Conservation (phyloP, 768 basidiomycete species). For the Suillus subaureus region DNA sequence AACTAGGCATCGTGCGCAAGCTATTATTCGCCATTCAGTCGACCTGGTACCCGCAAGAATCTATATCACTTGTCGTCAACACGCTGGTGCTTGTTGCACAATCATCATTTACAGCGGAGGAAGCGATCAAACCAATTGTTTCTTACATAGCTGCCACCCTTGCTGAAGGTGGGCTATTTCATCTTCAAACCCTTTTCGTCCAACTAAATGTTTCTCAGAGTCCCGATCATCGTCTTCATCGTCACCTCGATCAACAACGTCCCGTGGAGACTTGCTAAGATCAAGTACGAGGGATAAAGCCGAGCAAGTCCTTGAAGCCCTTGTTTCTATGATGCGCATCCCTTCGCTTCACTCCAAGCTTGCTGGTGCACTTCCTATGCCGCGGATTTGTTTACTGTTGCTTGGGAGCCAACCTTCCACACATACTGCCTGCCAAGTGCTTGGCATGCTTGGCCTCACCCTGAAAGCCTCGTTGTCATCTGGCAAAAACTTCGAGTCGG, state of each 20-base stretch:
- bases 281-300: slow-evolving; percentile 55
- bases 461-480: slow-evolving; percentile 62
- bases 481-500: slow-evolving; percentile 79
- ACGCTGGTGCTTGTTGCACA: slow-evolving; percentile 63
- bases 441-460: slow-evolving; percentile 60
- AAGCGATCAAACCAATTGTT: slow-evolving; percentile 81
- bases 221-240: slow-evolving; percentile 15
- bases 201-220: slow-evolving; percentile 5
- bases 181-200: neutral
- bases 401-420: slow-evolving; percentile 75
- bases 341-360: slow-evolving; percentile 69
- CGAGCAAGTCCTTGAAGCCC: slow-evolving; percentile 63
- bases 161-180: slow-evolving; percentile 53
- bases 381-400: slow-evolving; percentile 77
- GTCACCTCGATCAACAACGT: slow-evolving; percentile 14
- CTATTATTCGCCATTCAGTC: slow-evolving; percentile 83
- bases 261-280: neutral
- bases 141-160: slow-evolving; percentile 85
- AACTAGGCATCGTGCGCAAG: slow-evolving; percentile 70
- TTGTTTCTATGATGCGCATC: slow-evolving; percentile 63
- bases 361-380: slow-evolving; percentile 69
- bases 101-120: slow-evolving; percentile 70
- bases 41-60: slow-evolving; percentile 66
- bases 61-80: slow-evolving; percentile 50
- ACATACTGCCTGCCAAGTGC: slow-evolving; percentile 57